Evolutionary conservation across 345 rosid genomes (phyloP), one percentile per base, ranked within the genome.

Genomic region (Corchorus olitorius): DNA sequence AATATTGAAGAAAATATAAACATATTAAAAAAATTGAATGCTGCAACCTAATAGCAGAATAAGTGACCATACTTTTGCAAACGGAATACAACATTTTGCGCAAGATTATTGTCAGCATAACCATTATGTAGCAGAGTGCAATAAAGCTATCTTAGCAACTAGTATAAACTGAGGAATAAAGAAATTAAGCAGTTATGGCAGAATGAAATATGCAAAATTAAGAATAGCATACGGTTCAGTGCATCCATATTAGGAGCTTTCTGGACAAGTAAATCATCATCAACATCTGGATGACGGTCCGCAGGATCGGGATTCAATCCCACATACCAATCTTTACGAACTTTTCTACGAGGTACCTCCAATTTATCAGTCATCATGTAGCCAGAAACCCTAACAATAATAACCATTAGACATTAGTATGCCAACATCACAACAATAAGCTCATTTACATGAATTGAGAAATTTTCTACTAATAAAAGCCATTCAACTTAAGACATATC

Each of bases 231-330:
- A 97, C 98, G 82, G 59, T 82, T 77, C 75, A 64, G 20, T 17
- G 88, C 72, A 61, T 83, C 84, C 77, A 81, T 76, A 62, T 83
- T 89, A 81, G 85, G 78, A 73, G 99, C 94, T 74, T 97, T 89
- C 71, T 74, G 65, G 66, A 90, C 76, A 76, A 97, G 87, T 73
- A 77, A 80, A 19, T 90, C 89, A 74, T 97, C 98, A 74, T 87
- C 87, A 69, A 97, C 98, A 78, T 97, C 98, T 3, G 98, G 98
- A 86, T 85, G 96, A 72, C 98, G 96, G 84, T 97, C 99, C 75
- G 87, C 98, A 12, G 97, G 97, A 83, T 97, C 98, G 58, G 88
- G 84, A 69, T 89, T 68, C 86, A 97, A 87, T 65, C 98, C 98
- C 70, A 87, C 96, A 83, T 91, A 81, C 99, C 99, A 97, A 79